Evolutionary conservation across 2,329 filamentous ascomycete species (phyloP), one percentile per base, ranked within the genome.

Genomic region (Septoria linicola): DNA sequence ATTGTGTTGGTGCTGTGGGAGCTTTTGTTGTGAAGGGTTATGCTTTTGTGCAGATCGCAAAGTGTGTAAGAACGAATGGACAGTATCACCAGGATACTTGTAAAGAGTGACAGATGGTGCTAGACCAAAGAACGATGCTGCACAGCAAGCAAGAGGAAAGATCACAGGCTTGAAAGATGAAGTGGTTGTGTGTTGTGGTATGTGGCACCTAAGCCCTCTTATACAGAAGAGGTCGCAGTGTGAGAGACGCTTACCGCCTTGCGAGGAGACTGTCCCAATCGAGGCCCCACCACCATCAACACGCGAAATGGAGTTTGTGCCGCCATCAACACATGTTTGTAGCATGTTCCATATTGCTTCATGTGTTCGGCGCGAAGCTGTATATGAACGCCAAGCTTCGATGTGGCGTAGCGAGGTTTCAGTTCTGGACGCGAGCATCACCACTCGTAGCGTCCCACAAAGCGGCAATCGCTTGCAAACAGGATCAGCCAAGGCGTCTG

Each of bases 51-150:
- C 20, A 44, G 34, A 36, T 32, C 31, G 43, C 36, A 37, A 23
- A 42, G 34, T 11, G 32, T n/a, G 37, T 32, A 27, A 21, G 23
- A 42, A 44, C 20, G 32, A 45, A 50, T 40, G 46, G 44, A 47
- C 30, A 49, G 51, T 54, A 46, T 54, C 51, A 45, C 45, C 51
- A 54, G 51, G 51, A 54, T 36, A 54, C 46, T 42, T 49, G 27
- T 27, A 25, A 49, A 34, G 47, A 49, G 31, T 49, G 47, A 27
- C 32, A 41, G 25, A n/a, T 49, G 45, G 45, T 41, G 13, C 45
- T 49, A 41, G 45, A 43, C 39, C 19, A 49, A 31, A 31, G 34
- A 27, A 39, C 34, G 32, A 43, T 42, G 47, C 47, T 43, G 47
- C 47, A 49, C 47, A 49, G 48, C 41, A 44, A 40, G 23, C 32